A percentile compares a stretch with the other conserved stretches of the same genome.
phyloP scores from a whole-genome alignment of 768 basidiomycete species.

The Amyloporia xantha region DNA sequence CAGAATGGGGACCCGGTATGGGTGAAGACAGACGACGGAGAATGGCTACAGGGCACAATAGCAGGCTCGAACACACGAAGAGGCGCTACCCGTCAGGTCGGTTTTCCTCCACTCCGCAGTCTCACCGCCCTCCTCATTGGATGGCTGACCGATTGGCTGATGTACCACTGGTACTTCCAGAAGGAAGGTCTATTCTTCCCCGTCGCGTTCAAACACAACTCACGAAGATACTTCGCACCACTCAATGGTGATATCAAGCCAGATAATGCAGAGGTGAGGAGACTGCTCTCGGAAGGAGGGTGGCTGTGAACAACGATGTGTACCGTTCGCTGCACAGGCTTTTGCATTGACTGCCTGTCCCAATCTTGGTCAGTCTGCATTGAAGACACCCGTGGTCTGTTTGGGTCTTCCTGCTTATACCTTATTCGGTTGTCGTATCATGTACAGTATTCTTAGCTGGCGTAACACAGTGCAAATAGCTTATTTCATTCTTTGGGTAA shows the following conservation, averaged over 20 bases:
- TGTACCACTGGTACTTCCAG: conserved; percentile 24
- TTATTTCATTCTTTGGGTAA: too few species aligned
- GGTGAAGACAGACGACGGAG: conserved; percentile 42
- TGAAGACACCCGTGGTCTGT: too few species aligned
- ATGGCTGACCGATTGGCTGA: background rate
- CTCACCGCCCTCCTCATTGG: background rate
- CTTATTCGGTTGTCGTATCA: too few species aligned
- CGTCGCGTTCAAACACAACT: conserved; percentile 37
- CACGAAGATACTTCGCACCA: conserved; percentile 58
- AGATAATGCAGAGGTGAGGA: conserved; percentile 38
- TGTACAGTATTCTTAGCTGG: too few species aligned
- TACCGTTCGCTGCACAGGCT: too few species aligned
- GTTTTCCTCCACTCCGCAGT: conserved; percentile 6
- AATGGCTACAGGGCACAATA: conserved; percentile 47
- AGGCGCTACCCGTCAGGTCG: conserved; percentile 43
- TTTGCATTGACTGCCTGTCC: too few species aligned
- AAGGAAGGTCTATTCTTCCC: conserved; percentile 48
- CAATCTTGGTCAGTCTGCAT: too few species aligned
- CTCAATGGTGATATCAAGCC: conserved; percentile 65
- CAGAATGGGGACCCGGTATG: conserved; percentile 46
- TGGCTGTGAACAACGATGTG: conserved; percentile 33
- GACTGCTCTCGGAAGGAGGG: conserved; percentile 42
- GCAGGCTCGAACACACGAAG: conserved; percentile 37
- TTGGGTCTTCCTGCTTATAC: too few species aligned
- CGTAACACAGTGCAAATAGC: too few species aligned